These are phyloP conservation scores for Avicennia marina DNA, from an alignment of 257 asterid genomes.

Conservation along the genomic window DNA sequence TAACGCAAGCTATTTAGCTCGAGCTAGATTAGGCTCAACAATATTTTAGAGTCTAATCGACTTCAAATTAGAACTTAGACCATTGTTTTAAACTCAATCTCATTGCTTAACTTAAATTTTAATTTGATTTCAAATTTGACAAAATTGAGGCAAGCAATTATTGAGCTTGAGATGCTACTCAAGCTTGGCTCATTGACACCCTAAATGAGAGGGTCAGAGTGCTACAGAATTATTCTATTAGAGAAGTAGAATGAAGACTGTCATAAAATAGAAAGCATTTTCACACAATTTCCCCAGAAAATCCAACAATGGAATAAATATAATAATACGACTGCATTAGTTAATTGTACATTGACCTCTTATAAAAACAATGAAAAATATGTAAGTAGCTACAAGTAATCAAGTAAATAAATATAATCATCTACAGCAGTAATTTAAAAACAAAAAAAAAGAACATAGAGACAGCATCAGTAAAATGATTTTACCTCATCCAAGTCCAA, in stretches of 20 bases:
- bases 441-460: neutral
- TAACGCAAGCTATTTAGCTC: no score
- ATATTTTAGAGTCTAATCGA: no score
- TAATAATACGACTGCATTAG: neutral
- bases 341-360: neutral
- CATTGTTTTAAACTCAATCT: no score
- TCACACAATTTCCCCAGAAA: neutral
- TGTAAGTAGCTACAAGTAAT: constrained; percentile 1
- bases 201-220: neutral
- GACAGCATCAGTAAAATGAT: constrained; percentile 13
- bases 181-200: no score
- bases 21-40: no score
- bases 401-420: neutral
- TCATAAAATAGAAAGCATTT: constrained; percentile 1
- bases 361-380: neutral
- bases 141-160: no score
- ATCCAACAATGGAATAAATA: neutral
- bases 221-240: neutral
- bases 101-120: no score
- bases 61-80: no score
- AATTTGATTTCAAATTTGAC: no score
- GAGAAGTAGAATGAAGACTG: neutral
- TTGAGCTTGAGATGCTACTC: no score
- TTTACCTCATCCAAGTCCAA: constrained; percentile 97
- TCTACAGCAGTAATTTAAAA: no score